Evolutionary conservation across 2,329 filamentous ascomycete species (phyloP), one percentile per base, ranked within the genome.

Genomic region (Aspergillus terreus): DNA sequence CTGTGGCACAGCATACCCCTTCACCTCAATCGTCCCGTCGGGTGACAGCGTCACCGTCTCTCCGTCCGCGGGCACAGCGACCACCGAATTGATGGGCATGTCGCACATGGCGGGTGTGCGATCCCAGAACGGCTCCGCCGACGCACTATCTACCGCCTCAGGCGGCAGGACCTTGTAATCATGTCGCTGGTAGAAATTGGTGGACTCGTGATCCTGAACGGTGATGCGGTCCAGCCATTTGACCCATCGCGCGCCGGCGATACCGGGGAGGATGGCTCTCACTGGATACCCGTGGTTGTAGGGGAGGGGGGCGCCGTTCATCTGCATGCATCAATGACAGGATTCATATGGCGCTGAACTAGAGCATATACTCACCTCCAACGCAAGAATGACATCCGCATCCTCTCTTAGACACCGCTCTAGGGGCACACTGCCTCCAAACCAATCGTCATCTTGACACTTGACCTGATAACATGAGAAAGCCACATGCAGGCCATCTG

Each of bases 151-250:
- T 10, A 72, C 68, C 0, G 74, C 79, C 33, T 81, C 72, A 0
- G 77, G 77, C 1, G 81, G 81, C 6, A 84, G 68, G 27, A 82
- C 72, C 62, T 83, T 84, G 69, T 84, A 84, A 64, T 84, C 82
- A 45, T 71, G 74, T 51, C 78, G 76, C 65, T 82, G 80, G 60
- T 84, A 84, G 63, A 78, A 76, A 57, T 81, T 83, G 4, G 68
- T 65, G 19, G 75, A 79, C 58, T 83, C 79, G 44, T 69, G 55
- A 46, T 69, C 65, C 54, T 79, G 77, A 2, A 83, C 72, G 2
- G 74, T 79, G 52, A 83, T 77, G 9, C 68, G 67, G 25, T 63
- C 61, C 15, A 76, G 59, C 74, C 74, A 76, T 54, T 76, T 76
- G 4, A 76, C 66, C 33, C 65, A 69, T 41, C 73, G 55, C 9